These are phyloP conservation scores for Arthrobotrys sphaeroides DNA, from an alignment of 2,329 filamentous ascomycete species.

Conservation along the genomic window DNA sequence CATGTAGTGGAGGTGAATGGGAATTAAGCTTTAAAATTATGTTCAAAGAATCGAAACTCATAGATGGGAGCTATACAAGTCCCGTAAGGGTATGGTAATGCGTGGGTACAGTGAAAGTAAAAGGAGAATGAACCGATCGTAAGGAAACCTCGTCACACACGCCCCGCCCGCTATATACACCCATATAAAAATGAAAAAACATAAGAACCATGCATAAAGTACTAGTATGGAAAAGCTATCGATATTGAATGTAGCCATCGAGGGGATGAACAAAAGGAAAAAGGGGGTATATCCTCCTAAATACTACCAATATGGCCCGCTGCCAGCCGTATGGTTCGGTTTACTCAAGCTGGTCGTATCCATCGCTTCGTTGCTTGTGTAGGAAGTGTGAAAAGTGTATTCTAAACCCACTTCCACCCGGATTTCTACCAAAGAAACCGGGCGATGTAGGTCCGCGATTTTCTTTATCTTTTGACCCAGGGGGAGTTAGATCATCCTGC, in stretches of 20 bases:
- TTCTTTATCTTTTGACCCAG: slow-evolving; percentile 20
- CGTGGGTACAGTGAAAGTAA: background rate
- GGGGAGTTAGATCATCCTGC: background rate
- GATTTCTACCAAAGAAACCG: slow-evolving; percentile 45
- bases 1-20: background rate
- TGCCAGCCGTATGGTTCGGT: background rate
- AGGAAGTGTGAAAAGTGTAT: slow-evolving; percentile 51
- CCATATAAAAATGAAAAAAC: background rate
- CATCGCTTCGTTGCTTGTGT: slow-evolving; percentile 46
- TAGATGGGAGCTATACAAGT: background rate
- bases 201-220: background rate
- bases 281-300: slow-evolving; percentile 27
- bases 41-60: background rate
- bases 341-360: slow-evolving; percentile 47
- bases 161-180: slow-evolving; percentile 18
- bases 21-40: background rate
- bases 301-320: background rate
- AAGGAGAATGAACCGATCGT: background rate
- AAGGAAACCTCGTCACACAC: background rate
- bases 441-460: slow-evolving; percentile 33
- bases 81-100: background rate
- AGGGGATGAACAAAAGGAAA: background rate
- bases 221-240: background rate
- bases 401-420: slow-evolving; percentile 32
- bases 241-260: background rate